Base-by-base conservation (phyloP, 371 early-diverging fungal species). In the Saksenaea oblongispora region DNA sequence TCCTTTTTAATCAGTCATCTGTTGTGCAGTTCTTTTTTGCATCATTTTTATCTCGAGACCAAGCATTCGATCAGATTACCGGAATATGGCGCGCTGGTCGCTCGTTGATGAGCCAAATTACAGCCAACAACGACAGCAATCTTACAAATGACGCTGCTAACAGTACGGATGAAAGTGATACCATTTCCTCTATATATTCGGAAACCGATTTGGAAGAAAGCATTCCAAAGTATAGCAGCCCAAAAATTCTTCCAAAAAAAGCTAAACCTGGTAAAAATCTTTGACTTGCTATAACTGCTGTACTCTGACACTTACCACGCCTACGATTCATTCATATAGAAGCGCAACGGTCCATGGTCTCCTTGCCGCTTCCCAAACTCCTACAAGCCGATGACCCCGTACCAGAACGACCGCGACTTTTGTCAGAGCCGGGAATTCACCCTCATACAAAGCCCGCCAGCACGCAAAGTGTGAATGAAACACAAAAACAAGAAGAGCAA, bases 31-130 rank as follows among this genome's bases (percentile, higher is more conserved):
- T 88, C 64, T 84, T 87, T 56, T 90, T 90, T 65, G 86, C 88
- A 7, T 88, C 89, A n/a, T 88, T 91, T 44, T 69, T 91, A 26
- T 85, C 86, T 35, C 86, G 91, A 28, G 91, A 91, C 62, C 70
- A 81, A 22, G 87, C 88, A 0, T 88, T 83, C 63, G 80, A 80
- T 62, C 79, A 85, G 59, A 66, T 91, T 31, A 75, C 77, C 57
- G 84, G 86, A 17, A 59, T 88, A 36, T 91, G 91, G 91, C 66
- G 42, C 42, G 42, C 42, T 41, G 42, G 42, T n/a, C 14, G 42
- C 5, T 14, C 42, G 14, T n/a, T 41, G 18, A 17, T 17, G 14
- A 41, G 42, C 42, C 42, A 41, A 17, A 14, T 28, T 11, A 37
- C 34, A 5, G 17, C 9, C 28, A 35, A 22, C 14, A 28, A 55